Base-by-base conservation (phyloP, 345 rosid genomes). In the Populus alba region DNA sequence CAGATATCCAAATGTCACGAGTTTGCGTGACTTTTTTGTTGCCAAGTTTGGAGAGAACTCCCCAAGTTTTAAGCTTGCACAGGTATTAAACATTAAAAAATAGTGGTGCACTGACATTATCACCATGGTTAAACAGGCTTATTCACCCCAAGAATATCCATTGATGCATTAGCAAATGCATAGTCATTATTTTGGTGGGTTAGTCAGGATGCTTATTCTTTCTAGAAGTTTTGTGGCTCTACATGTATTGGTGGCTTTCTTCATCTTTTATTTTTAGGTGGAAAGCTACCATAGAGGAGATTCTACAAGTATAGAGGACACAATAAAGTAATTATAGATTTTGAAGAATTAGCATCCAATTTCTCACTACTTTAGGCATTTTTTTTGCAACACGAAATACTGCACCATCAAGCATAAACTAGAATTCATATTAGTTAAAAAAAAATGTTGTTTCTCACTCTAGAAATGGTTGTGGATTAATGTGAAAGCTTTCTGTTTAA, bases 11-110 rank as follows among this genome's bases (percentile, higher is more conserved):
- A 79, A 87, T 84, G 85, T 94, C 81, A 70, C 87, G 45, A 92
- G 99, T 84, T 85, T 97, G 84, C 98, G 90, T 37, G 97, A 94
- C 68, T 97, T 97, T 89, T 94, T 97, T 84, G 87, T 84, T 77
- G 97, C 97, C 38, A 97, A 97, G 85, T 97, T 87, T 87, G 86
- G 84, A 86, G 97, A 92, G 75, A 81, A 91, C 83, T 91, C 98
- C 79, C 89, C 97, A 16, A 89, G 89, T 85, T 94, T 94, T 86
- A 97, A 97, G 90, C 90, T 96, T 67, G 97, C 98, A 55, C 99
- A 96, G 97, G 98, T 96, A 92, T 84, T 70, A 67, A 43, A 72
- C 53, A 38, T 23, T 75, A 68, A 72, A 77, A 66, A 66, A 57
- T 41, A n/a, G 9, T 20, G 27, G 62, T 57, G 62, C 38, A 15